A percentile compares a stretch with the other conserved stretches of the same genome.
phyloP scores from a whole-genome alignment of 2,329 filamentous ascomycete species.

The Stenocarpella maydis region DNA sequence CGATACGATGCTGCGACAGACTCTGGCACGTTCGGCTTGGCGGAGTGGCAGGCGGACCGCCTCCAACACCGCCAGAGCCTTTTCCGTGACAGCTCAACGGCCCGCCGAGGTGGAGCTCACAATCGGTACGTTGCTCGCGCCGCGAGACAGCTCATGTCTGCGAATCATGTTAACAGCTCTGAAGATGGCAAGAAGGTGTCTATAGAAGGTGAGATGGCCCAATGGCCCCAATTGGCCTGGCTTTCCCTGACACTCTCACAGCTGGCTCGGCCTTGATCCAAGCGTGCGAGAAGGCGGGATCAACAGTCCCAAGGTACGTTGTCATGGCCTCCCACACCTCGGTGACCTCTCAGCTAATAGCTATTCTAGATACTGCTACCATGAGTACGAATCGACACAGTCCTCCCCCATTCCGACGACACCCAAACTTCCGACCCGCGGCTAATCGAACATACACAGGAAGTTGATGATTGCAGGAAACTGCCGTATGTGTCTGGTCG shows the following conservation, averaged over 20 bases:
- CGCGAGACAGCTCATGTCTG: slow-evolving; percentile 29
- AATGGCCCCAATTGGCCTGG: slow-evolving; percentile 32
- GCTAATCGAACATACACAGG: slow-evolving; percentile 62
- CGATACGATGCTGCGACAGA: slow-evolving; percentile 74
- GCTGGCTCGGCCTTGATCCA: slow-evolving; percentile 97
- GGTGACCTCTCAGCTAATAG: slow-evolving; percentile 30
- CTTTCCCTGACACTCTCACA: slow-evolving; percentile 50
- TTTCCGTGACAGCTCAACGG: slow-evolving; percentile 81
- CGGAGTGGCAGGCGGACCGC: slow-evolving; percentile 65
- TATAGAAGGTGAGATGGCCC: slow-evolving; percentile 78
- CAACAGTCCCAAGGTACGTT: slow-evolving; percentile 81
- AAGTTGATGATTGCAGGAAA: slow-evolving; percentile 99
- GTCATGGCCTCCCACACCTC: not conserved
- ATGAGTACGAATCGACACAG: slow-evolving; percentile 74
- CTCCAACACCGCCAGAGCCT: slow-evolving; percentile 74
- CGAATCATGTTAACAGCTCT: slow-evolving; percentile 44
- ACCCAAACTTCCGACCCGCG: slow-evolving; percentile 35
- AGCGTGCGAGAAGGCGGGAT: slow-evolving; percentile 97
- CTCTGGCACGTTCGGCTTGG: slow-evolving; percentile 73
- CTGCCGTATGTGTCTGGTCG: slow-evolving; percentile 99
- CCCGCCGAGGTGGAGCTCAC: slow-evolving; percentile 96
- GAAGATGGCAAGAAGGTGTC: slow-evolving; percentile 97
- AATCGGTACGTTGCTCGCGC: slow-evolving; percentile 70
- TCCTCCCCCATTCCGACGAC: slow-evolving; percentile 41
- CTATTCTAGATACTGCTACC: slow-evolving; percentile 88